Evolutionary conservation across 2,329 filamentous ascomycete species (phyloP).

Genomic region (Hawksworthiomyces lignivorus): DNA sequence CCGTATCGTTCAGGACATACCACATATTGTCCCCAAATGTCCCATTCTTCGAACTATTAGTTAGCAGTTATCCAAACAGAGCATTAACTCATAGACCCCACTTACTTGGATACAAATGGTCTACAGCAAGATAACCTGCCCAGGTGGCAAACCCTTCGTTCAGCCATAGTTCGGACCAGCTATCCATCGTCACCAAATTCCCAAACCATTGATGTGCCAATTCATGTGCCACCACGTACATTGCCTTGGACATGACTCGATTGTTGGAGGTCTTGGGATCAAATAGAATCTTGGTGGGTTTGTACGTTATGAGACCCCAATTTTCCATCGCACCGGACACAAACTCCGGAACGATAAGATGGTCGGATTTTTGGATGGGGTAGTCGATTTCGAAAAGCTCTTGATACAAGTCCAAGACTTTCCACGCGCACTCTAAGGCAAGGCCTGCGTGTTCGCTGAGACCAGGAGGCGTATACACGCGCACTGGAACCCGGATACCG

Average conservation of each 20-base stretch:
- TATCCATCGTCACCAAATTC: constrained; percentile 96
- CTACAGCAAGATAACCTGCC: constrained; percentile 91
- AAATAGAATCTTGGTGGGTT: constrained; percentile 91
- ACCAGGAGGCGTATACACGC: constrained; percentile 93
- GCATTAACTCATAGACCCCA: too few relatives aligned
- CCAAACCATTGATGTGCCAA: constrained; percentile 98
- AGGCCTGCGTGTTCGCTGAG: constrained; percentile 85
- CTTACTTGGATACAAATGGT: constrained; percentile 86
- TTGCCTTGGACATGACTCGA: constrained; percentile 85
- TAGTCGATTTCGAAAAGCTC: constrained; percentile 92
- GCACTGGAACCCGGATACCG: constrained; percentile 81
- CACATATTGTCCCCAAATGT: constrained; percentile 96
- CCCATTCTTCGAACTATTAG: too few relatives aligned
- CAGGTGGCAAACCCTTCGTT: constrained; percentile 98
- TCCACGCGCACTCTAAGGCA: constrained; percentile 83
- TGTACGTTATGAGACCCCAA: constrained; percentile 93
- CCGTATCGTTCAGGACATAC: too few relatives aligned
- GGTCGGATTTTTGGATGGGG: constrained; percentile 86
- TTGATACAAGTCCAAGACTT: constrained; percentile 94
- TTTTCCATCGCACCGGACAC: constrained; percentile 86
- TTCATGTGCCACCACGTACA: constrained; percentile 97
- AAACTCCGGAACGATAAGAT: constrained; percentile 90
- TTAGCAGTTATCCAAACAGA: too few relatives aligned
- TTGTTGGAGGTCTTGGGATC: constrained; percentile 88
- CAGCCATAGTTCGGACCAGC: constrained; percentile 96